phyloP scores from a whole-genome alignment of 805 yeast species.

The Candida sithepensis region DNA sequence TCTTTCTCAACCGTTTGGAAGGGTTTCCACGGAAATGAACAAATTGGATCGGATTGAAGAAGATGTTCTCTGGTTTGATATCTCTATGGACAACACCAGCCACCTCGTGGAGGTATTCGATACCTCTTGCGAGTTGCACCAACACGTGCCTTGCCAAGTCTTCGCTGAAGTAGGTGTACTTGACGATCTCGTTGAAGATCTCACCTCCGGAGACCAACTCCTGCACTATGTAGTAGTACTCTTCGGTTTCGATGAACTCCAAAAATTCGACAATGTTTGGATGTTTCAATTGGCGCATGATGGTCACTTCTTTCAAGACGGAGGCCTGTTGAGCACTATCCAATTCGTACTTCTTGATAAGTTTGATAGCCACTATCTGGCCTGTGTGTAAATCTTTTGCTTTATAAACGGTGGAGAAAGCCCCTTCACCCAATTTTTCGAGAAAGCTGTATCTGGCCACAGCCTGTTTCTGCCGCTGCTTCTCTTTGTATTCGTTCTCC shows the following conservation, averaged over 20 bases:
- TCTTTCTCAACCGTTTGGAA: constrained; percentile 36
- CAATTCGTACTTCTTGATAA: constrained; percentile 67
- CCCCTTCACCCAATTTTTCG: constrained; percentile 58
- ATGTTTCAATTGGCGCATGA: constrained; percentile 64
- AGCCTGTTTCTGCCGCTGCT: constrained; percentile 21
- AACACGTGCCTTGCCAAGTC: constrained; percentile 70
- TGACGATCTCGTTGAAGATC: constrained; percentile 74
- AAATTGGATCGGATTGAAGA: constrained; percentile 57
- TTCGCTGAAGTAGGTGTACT: constrained; percentile 73
- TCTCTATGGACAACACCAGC: constrained; percentile 82
- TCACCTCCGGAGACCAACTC: constrained; percentile 79
- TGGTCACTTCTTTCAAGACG: constrained; percentile 75
- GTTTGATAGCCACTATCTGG: constrained; percentile 49
- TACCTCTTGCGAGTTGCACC: constrained; percentile 64
- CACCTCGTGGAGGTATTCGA: constrained; percentile 65
- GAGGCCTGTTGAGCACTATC: constrained; percentile 60
- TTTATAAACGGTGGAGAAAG: constrained; percentile 52
- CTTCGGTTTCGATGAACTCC: constrained; percentile 60
- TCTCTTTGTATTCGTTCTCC: constrained; percentile 24
- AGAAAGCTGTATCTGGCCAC: constrained; percentile 38
- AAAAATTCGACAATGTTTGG: constrained; percentile 62
- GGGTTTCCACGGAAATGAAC: constrained; percentile 33
- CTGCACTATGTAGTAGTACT: constrained; percentile 64
- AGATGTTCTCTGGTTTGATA: constrained; percentile 75
- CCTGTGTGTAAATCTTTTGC: constrained; percentile 39